A percentile compares a stretch with the other conserved stretches of the same genome.
Evolutionary conservation across 2,329 filamentous ascomycete species (phyloP).

Genomic region (Venturiaceae sp.): DNA sequence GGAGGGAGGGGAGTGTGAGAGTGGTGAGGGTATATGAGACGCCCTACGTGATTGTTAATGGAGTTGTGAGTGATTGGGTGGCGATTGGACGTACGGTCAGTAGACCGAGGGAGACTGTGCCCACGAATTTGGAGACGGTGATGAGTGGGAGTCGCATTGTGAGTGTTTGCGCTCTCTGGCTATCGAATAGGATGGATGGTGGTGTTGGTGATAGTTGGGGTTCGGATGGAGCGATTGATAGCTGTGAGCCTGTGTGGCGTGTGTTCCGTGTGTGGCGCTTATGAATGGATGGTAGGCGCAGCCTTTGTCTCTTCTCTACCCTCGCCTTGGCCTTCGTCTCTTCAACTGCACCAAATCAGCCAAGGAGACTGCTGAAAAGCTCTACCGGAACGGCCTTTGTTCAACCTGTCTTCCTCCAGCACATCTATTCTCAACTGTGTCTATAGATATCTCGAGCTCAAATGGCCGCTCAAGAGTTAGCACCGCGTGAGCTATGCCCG

Average conservation of each 20-base stretch:
- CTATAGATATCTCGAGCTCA: no score
- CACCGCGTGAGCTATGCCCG: no score
- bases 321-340: no score
- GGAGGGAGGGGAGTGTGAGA: constrained; percentile 69
- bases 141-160: constrained; percentile 37
- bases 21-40: constrained; percentile 76
- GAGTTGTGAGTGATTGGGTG: constrained; percentile 8
- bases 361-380: no score
- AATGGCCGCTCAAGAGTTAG: no score
- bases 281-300: no score
- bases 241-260: background rate
- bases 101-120: constrained; percentile 79
- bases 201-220: background rate
- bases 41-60: constrained; percentile 47
- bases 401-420: no score
- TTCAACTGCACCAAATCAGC: no score
- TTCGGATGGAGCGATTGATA: background rate
- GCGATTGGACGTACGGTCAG: constrained; percentile 58
- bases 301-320: no score
- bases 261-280: no score
- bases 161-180: background rate
- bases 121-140: constrained; percentile 82
- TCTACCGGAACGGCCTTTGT: no score
- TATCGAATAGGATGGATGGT: background rate
- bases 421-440: no score